Evolutionary conservation across 176 grass and related monocot genomes (phyloP).

Genomic region (Leersia perrieri): DNA sequence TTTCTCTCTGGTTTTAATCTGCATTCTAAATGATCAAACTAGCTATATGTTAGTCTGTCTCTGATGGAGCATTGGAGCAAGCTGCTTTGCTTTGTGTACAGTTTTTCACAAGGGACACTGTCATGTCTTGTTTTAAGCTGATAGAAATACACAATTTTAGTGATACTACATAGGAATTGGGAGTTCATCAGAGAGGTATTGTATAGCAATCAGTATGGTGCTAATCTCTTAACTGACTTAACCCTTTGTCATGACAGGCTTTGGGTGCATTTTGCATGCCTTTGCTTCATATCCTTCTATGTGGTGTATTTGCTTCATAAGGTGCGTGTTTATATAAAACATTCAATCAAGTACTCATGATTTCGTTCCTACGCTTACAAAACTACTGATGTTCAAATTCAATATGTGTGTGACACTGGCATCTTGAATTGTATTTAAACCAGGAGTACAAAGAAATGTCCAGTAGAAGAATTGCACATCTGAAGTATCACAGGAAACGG

Average conservation of each 20-base stretch:
- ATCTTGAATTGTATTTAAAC: constrained; percentile 27
- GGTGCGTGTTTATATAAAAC: constrained; percentile 27
- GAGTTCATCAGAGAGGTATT: neutral
- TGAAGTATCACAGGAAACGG: constrained; percentile 51
- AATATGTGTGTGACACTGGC: neutral
- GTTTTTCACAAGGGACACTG: neutral
- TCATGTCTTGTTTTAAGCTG: neutral
- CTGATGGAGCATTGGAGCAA: neutral
- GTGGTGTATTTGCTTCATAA: constrained; percentile 73
- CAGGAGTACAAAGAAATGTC: constrained; percentile 68
- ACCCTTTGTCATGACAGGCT: constrained; percentile 55
- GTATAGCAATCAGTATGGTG: neutral
- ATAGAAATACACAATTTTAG: neutral
- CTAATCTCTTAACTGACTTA: neutral
- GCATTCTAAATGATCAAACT: neutral
- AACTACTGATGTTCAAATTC: neutral
- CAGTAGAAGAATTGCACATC: constrained; percentile 49
- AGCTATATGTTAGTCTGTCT: neutral
- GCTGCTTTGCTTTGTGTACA: neutral
- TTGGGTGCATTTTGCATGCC: constrained; percentile 84
- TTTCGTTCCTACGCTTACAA: neutral
- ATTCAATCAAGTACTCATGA: neutral
- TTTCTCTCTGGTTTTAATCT: neutral
- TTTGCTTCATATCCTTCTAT: constrained; percentile 79
- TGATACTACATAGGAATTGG: neutral